Evolutionary conservation across 306 rosid genomes (phyloP).

Genomic region (Fagus crenata): DNA sequence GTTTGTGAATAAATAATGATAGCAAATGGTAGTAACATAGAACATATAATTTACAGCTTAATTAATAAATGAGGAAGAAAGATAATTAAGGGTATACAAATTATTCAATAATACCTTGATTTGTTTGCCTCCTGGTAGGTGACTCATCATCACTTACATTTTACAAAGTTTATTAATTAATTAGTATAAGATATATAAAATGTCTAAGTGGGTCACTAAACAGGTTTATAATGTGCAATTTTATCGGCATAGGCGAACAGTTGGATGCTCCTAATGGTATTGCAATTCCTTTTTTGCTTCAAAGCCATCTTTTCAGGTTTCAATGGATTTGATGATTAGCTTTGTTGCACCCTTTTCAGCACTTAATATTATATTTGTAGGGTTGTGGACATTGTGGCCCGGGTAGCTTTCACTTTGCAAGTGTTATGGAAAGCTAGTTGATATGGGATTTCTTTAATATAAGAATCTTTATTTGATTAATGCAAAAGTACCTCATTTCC

Average conservation of each 20-base stretch:
- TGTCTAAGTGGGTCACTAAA: slow-evolving; percentile 8
- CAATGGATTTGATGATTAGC: slow-evolving; percentile 38
- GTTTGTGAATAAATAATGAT: no score
- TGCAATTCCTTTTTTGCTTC: slow-evolving; percentile 41
- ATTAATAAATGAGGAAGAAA: no score
- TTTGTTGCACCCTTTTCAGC: slow-evolving; percentile 35
- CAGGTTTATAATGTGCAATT: slow-evolving; percentile 10
- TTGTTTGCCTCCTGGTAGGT: slow-evolving; percentile 29
- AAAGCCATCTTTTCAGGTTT: slow-evolving; percentile 56
- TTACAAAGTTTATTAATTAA: no score
- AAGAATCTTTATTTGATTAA: slow-evolving; percentile 46
- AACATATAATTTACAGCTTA: no score
- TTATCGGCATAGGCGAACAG: slow-evolving; percentile 30
- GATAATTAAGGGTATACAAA: not conserved
- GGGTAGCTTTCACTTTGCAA: slow-evolving; percentile 38
- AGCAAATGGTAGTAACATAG: no score
- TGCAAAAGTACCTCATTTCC: slow-evolving; percentile 47
- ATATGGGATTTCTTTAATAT: slow-evolving; percentile 41
- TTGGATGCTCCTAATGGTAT: slow-evolving; percentile 39
- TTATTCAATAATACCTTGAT: slow-evolving; percentile 9
- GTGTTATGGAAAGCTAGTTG: slow-evolving; percentile 16
- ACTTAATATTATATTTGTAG: slow-evolving; percentile 7
- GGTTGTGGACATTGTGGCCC: slow-evolving; percentile 28
- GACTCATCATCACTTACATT: not conserved
- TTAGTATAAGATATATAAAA: not conserved